A percentile compares a stretch with the other conserved stretches of the same genome.
These are phyloP conservation scores for Debaryomycetaceae sp. DNA, from an alignment of 1,139 yeast genomes.

Conservation along the genomic window DNA sequence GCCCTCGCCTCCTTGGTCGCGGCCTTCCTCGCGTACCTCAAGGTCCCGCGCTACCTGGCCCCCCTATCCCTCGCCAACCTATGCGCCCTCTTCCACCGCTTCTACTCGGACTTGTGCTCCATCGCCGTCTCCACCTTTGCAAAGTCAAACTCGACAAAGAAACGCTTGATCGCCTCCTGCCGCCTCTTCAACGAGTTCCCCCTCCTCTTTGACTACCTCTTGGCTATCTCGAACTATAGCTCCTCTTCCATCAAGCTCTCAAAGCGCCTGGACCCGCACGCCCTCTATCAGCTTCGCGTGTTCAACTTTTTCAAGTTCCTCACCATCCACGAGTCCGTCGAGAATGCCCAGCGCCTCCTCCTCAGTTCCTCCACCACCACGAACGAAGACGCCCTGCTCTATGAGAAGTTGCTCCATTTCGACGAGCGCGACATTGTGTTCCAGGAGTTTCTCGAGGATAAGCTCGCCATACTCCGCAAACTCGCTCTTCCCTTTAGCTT, in stretches of 20 bases:
- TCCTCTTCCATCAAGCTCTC: conserved; percentile 28
- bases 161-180: conserved; percentile 24
- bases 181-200: conserved; percentile 20
- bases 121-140: conserved; percentile 23
- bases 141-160: conserved; percentile 29
- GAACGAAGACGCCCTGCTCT: conserved; percentile 19
- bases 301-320: conserved; percentile 33
- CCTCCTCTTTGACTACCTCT: conserved; percentile 25
- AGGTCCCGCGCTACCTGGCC: conserved; percentile 34
- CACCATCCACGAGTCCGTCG: conserved; percentile 22
- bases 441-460: conserved; percentile 28
- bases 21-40: conserved; percentile 25
- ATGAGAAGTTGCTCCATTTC: conserved; percentile 30
- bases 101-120: conserved; percentile 30
- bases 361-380: conserved; percentile 15
- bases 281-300: conserved; percentile 27
- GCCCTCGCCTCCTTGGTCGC: conserved; percentile 10
- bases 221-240: conserved; percentile 36
- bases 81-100: conserved; percentile 20
- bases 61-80: conserved; percentile 29
- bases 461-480: conserved; percentile 16
- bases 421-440: conserved; percentile 28
- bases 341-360: conserved; percentile 21
- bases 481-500: conserved; percentile 18
- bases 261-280: conserved; percentile 26